Conservation (phyloP, 192 early-diverging fungal species). For the Podila horticola region DNA sequence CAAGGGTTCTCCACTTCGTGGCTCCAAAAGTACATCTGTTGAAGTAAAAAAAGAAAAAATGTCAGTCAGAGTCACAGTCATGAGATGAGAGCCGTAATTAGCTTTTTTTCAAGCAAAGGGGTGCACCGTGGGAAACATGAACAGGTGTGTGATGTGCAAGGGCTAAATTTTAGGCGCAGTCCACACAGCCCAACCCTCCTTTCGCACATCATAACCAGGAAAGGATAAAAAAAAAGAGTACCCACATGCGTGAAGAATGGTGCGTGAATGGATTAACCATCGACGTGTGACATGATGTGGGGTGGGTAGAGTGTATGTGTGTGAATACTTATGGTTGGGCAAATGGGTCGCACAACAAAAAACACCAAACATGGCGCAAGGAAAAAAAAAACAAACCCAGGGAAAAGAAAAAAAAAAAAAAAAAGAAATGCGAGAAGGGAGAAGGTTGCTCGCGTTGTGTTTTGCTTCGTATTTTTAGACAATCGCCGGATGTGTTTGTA, state of each 20-base stretch:
- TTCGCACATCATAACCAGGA: no score
- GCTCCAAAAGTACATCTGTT: conserved; percentile 55
- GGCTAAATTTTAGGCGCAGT: no score
- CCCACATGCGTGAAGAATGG: neutral
- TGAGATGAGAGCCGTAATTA: neutral
- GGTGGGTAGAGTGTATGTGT: neutral
- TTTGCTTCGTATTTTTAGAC: no score
- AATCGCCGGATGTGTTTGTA: no score
- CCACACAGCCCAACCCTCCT: no score
- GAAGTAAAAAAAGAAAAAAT: neutral
- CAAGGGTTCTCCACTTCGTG: conserved; percentile 18
- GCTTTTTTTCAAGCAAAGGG: no score
- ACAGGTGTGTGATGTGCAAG: no score
- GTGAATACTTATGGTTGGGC: neutral
- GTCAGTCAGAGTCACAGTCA: neutral
- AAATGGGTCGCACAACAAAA: neutral
- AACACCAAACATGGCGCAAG: neutral
- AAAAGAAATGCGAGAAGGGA: no score
- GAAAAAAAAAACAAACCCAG: no score
- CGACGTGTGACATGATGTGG: neutral
- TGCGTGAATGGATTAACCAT: neutral
- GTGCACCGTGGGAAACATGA: no score
- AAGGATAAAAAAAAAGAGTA: neutral
- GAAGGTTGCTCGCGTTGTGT: no score
- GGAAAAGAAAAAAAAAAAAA: no score